These are phyloP conservation scores for Hylodesmum podocarpum DNA, from an alignment of 306 rosid species.

Conservation along the genomic window DNA sequence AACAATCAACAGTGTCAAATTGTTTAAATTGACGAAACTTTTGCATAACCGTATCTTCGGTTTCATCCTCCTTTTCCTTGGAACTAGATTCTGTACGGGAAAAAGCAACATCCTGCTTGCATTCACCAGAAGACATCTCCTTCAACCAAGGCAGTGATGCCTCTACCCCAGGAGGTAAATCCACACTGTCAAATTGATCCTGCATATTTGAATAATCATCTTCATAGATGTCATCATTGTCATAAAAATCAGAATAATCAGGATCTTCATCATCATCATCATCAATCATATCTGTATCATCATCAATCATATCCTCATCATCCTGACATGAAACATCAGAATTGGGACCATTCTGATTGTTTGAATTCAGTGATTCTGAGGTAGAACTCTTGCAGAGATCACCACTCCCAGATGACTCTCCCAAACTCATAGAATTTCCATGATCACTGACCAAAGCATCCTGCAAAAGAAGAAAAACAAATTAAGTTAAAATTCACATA, in stretches of 20 bases:
- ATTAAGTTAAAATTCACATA: background rate
- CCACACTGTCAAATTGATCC: conserved; percentile 71
- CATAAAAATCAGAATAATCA: conserved; percentile 37
- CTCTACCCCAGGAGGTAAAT: conserved; percentile 84
- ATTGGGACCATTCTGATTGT: conserved; percentile 41
- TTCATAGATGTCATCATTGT: conserved; percentile 36
- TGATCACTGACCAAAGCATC: conserved; percentile 36
- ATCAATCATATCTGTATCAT: conserved; percentile 31
- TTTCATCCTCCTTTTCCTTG: conserved; percentile 33
- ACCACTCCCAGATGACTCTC: conserved; percentile 46
- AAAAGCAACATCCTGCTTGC: conserved; percentile 28
- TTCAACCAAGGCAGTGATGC: conserved; percentile 74
- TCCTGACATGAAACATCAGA: conserved; percentile 48
- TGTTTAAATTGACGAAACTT: conserved; percentile 51
- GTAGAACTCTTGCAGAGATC: conserved; percentile 54
- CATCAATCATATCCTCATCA: conserved; percentile 43
- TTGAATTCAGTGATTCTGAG: conserved; percentile 49
- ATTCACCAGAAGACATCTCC: conserved; percentile 38
- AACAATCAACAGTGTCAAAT: conserved; percentile 59
- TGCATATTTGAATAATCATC: conserved; percentile 50
- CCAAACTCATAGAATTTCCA: conserved; percentile 41
- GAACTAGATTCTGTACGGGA: conserved; percentile 44
- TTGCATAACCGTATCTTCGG: conserved; percentile 19
- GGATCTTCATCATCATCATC: conserved; percentile 47
- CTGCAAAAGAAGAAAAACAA: conserved; percentile 33